Evolutionary conservation across 345 rosid genomes (phyloP).

Genomic region (Eucalyptus coolabah): DNA sequence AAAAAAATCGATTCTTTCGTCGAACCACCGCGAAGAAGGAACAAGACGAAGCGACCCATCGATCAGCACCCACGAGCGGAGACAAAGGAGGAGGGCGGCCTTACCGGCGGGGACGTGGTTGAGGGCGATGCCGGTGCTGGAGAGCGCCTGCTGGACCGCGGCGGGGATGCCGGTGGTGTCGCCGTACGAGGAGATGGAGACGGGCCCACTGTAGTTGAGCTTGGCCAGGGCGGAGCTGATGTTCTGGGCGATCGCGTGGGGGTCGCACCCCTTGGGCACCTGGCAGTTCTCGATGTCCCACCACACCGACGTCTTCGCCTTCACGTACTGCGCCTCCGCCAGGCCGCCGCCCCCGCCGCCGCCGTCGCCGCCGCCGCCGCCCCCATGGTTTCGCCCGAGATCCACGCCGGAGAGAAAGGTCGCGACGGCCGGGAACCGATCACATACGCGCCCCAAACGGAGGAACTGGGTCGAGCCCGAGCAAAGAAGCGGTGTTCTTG

Average conservation of each 20-base stretch:
- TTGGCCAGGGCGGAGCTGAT: conserved; percentile 32
- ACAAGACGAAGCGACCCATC: not conserved
- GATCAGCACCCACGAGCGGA: not conserved
- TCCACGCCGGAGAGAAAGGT: not conserved
- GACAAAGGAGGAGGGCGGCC: not conserved
- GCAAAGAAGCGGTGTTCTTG: not conserved
- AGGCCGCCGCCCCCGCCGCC: not conserved
- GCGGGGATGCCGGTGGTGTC: conserved; percentile 22
- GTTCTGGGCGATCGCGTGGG: conserved; percentile 38
- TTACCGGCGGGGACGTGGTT: conserved; percentile 38
- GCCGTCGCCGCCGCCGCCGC: not conserved
- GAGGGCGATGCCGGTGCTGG: conserved; percentile 25
- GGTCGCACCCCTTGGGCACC: conserved; percentile 25
- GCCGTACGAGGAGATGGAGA: conserved; percentile 35
- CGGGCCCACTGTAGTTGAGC: conserved; percentile 26
- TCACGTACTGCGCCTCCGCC: conserved; percentile 29
- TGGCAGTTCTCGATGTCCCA: conserved; percentile 46
- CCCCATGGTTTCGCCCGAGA: not conserved
- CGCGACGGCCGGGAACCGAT: not conserved
- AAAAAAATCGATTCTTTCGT: not conserved
- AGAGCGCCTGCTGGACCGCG: conserved; percentile 26
- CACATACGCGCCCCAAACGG: not conserved
- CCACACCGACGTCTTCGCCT: conserved; percentile 40
- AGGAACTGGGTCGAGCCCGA: not conserved
- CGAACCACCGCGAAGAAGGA: not conserved